phyloP scores from a whole-genome alignment of 2,329 filamentous ascomycete species.

The Neonectria faginata region DNA sequence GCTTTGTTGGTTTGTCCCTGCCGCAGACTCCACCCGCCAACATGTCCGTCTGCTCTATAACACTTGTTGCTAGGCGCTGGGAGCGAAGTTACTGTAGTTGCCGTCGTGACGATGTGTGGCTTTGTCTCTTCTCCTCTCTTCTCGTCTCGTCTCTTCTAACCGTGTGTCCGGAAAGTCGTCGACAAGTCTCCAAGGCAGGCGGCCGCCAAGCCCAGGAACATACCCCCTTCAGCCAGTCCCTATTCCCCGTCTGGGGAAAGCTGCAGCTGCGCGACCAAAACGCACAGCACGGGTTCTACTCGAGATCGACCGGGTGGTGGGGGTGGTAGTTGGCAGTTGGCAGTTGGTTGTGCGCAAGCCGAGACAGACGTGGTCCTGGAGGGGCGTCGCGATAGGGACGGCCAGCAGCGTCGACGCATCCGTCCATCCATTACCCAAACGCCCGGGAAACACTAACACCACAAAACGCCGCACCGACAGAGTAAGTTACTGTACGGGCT shows the following conservation, averaged over 20 bases:
- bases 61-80: conserved; percentile 10
- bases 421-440: conserved; percentile 10
- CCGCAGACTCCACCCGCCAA: conserved; percentile 32
- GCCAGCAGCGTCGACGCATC: conserved; percentile 11
- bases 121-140: too few relatives aligned
- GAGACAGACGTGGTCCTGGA: conserved; percentile 2
- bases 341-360: not conserved
- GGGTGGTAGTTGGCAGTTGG: not conserved
- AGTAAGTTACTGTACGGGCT: not conserved
- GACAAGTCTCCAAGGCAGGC: not conserved
- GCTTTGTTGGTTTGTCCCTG: conserved; percentile 18
- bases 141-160: not conserved
- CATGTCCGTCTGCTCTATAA: conserved; percentile 3
- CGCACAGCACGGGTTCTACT: conserved; percentile 2
- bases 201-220: conserved; percentile 9
- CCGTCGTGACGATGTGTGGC: conserved; percentile 26
- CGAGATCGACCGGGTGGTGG: not conserved
- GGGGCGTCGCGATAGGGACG: conserved; percentile 23
- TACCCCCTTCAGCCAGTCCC: not conserved
- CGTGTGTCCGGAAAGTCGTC: not conserved
- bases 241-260: conserved; percentile 8
- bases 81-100: conserved; percentile 23
- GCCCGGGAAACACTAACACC: conserved; percentile 21
- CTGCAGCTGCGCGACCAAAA: conserved; percentile 7
- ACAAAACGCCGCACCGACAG: conserved; percentile 4